Evolutionary conservation across 106 monocot genomes (phyloP).

Genomic region (Allium fistulosum): DNA sequence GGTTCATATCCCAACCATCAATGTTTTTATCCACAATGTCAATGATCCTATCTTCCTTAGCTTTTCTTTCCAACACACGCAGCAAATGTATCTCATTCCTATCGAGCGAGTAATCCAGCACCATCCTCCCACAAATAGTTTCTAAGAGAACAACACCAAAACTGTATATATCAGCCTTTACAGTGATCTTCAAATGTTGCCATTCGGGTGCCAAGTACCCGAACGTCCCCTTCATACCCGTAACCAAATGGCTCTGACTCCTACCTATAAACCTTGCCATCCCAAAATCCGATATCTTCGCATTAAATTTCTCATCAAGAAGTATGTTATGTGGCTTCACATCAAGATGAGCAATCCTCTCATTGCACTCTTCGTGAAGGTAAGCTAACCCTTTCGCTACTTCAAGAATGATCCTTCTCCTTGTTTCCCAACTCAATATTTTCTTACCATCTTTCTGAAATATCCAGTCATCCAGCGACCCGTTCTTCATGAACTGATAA

Average conservation of each 20-base stretch:
- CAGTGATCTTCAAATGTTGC: conserved; percentile 10
- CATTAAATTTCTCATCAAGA: conserved; percentile 11
- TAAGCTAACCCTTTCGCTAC: conserved; percentile 17
- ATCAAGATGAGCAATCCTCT: conserved; percentile 14
- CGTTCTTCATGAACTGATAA: conserved; percentile 26
- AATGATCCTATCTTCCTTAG: background rate
- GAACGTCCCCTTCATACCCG: conserved; percentile 13
- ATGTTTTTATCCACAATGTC: conserved; percentile 7
- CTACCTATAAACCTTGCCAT: conserved; percentile 11
- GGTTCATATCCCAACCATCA: background rate
- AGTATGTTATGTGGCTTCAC: conserved; percentile 20
- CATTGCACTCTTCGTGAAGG: conserved; percentile 17
- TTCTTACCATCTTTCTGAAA: background rate
- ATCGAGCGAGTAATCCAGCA: conserved; percentile 14
- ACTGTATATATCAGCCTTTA: conserved; percentile 20
- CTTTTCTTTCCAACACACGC: conserved; percentile 1
- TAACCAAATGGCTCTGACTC: conserved; percentile 6
- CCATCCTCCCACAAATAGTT: conserved; percentile 12
- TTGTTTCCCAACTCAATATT: conserved; percentile 1
- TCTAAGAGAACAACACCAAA: conserved; percentile 17
- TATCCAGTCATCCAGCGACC: conserved; percentile 22
- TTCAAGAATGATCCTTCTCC: conserved; percentile 1
- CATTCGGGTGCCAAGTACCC: conserved; percentile 23
- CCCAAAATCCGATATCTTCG: conserved; percentile 24
- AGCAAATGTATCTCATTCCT: background rate